phyloP scores from a whole-genome alignment of 139 green algal species.

The Closterium sp. region DNA sequence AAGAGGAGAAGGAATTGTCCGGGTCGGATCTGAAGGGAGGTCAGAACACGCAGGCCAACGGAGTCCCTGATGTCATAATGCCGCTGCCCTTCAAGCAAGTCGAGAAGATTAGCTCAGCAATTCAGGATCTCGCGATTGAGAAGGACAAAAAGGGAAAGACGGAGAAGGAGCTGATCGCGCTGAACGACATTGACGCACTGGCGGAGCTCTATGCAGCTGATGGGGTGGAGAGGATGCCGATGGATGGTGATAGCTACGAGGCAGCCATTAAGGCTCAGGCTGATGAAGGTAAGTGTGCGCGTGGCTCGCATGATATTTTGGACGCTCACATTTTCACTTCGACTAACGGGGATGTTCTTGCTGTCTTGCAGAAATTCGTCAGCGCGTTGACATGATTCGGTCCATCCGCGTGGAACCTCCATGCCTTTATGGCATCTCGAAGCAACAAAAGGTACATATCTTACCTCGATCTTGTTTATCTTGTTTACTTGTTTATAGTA shows the following conservation, averaged over 20 bases:
- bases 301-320: neutral
- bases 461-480: neutral
- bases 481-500: neutral
- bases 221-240: neutral
- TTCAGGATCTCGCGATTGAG: neutral
- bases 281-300: neutral
- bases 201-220: neutral
- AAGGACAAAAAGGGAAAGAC: neutral
- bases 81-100: neutral
- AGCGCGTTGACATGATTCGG: neutral
- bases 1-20: neutral
- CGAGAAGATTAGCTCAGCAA: neutral
- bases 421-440: neutral
- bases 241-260: neutral
- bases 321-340: neutral
- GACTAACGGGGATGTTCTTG: neutral
- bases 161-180: neutral
- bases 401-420: neutral
- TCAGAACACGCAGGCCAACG: neutral
- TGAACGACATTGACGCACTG: neutral
- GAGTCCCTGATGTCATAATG: neutral
- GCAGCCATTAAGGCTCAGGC: neutral
- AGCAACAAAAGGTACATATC: neutral
- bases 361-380: neutral
- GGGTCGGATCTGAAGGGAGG: neutral